Base-by-base conservation (phyloP, 208 protist genomes). In the Wallacemonas rigidus region DNA sequence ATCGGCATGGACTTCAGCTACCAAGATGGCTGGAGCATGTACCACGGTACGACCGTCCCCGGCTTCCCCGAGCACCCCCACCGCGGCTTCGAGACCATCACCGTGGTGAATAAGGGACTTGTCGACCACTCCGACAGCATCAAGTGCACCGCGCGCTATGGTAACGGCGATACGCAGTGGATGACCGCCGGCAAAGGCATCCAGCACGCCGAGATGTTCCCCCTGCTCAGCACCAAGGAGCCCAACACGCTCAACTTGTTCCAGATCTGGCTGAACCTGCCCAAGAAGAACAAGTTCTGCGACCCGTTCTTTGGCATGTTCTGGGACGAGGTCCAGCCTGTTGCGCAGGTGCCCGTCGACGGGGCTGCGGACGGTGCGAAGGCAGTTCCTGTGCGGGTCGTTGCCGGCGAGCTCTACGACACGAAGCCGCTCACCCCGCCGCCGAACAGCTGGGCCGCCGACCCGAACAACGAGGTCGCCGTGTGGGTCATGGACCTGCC, bases 201-300 rank as follows among this genome's bases (percentile, higher is more conserved):
- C 17, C 77, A 98, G 57, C 95, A 98, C 80, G 53, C 72, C 43
- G 92, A 97, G 68, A 91, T 92, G 75, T 92, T 91, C 55, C 74
- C 80, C 7, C 62, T 84, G 50, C 69, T 85, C 36, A 55, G 74
- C 68, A 40, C 56, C 2, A 65, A 87, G 69, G 67, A 48, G 61
- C 82, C 78, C 15, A 89, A 82, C 71, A 55, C 65, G 56, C 67
- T 76, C 54, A 72, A 81, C 69, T 64, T 87, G 2, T 85, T 83
- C 35, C 94, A 98, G 84, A 44, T 98, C 1, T 98, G 96, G 94
- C 72, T 96, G n/a, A 98, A 97, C 74, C 75, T 98, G 44, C 92
- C 91, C 9, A 40, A 35, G 8, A 77, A 82, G 70, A 71, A 81
- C 56, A 97, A 97, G 79, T 92, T 94, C 83, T 80, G 74, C 65